Evolutionary conservation across 257 asterid species (phyloP).

Genomic region (Solanum peruvianum): DNA sequence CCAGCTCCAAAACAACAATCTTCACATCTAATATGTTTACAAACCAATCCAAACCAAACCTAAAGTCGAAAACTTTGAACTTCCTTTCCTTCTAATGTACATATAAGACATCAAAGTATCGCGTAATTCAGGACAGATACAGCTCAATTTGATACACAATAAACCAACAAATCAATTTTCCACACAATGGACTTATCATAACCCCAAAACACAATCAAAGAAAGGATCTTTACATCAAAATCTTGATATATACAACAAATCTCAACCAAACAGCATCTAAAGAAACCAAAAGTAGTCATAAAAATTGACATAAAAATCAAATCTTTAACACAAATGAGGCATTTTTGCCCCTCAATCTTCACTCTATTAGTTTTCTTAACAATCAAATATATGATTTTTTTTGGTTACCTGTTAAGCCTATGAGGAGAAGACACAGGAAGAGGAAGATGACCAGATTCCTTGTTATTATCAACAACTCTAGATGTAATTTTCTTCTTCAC

Average conservation of each 20-base stretch:
- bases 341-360: neutral
- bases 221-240: neutral
- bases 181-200: neutral
- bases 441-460: slow-evolving; percentile 10
- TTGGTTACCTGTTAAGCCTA: slow-evolving; percentile 49
- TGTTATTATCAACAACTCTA: slow-evolving; percentile 40
- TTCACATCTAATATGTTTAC: neutral
- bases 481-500: slow-evolving; percentile 46
- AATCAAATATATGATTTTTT: neutral
- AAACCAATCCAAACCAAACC: neutral
- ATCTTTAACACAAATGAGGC: neutral
- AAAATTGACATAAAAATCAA: neutral
- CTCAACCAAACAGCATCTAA: neutral
- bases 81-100: neutral
- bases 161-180: too few relatives aligned
- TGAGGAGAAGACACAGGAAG: slow-evolving; percentile 57
- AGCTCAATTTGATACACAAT: too few relatives aligned
- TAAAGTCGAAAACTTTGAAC: neutral
- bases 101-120: neutral
- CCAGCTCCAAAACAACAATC: neutral
- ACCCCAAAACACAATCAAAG: neutral
- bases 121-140: neutral
- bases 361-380: neutral
- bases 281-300: neutral
- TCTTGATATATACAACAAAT: neutral